phyloP scores from a whole-genome alignment of 75 land plant species.

The Selaginella moellendorffii region DNA sequence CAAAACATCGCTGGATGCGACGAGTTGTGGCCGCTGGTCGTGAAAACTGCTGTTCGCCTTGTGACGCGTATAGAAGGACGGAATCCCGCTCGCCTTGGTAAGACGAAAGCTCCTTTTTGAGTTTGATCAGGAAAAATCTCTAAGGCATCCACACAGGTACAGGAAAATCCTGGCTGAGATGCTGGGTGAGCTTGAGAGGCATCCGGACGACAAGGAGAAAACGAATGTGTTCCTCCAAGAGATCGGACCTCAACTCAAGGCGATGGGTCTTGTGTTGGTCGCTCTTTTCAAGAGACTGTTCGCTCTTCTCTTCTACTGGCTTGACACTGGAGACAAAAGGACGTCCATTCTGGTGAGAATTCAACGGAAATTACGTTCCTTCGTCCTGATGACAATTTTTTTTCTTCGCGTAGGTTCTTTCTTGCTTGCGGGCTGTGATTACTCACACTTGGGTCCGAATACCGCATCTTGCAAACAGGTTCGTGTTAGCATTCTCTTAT shows the following conservation, averaged over 20 bases:
- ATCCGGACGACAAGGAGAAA: slow-evolving; percentile 42
- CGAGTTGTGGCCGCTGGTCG: slow-evolving; percentile 60
- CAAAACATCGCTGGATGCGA: slow-evolving; percentile 52
- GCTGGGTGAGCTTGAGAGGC: slow-evolving; percentile 81
- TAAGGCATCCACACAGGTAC: slow-evolving; percentile 31
- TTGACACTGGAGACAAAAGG: slow-evolving; percentile 60
- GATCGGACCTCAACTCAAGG: slow-evolving; percentile 49
- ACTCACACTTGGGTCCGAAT: slow-evolving; percentile 22
- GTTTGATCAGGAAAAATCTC: background rate
- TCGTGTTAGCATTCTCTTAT: background rate
- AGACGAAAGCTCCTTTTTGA: background rate
- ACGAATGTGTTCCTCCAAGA: slow-evolving; percentile 52
- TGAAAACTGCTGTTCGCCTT: slow-evolving; percentile 61
- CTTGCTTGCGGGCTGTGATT: slow-evolving; percentile 13
- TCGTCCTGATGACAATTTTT: background rate
- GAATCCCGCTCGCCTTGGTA: slow-evolving; percentile 79
- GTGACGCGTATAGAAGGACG: slow-evolving; percentile 36
- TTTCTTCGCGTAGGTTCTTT: slow-evolving; percentile 16
- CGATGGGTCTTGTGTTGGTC: slow-evolving; percentile 56
- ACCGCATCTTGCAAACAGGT: slow-evolving; percentile 22
- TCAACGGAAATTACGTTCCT: background rate
- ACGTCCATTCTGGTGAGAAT: slow-evolving; percentile 47
- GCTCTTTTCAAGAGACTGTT: slow-evolving; percentile 60
- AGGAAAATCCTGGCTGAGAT: slow-evolving; percentile 62
- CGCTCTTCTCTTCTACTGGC: slow-evolving; percentile 61